phyloP scores from a whole-genome alignment of 2,329 filamentous ascomycete species.

The Onygena corvina region DNA sequence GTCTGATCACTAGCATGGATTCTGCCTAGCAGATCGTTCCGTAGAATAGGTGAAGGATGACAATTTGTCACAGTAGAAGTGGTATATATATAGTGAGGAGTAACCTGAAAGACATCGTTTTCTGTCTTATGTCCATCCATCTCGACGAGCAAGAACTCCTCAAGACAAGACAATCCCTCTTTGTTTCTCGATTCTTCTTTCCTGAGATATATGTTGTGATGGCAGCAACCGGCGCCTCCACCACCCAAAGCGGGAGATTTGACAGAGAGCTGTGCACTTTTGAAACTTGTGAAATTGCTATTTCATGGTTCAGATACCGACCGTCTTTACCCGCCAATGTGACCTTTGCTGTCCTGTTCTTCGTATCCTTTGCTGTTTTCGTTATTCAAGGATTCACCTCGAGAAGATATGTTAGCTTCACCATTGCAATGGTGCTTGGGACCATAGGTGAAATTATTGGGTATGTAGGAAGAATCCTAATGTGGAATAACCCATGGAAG shows the following conservation, averaged over 20 bases:
- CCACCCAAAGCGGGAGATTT: neutral
- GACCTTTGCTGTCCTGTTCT: slow-evolving; percentile 11
- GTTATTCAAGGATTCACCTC: slow-evolving; percentile 10
- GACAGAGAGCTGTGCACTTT: slow-evolving; percentile 13
- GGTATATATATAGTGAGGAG: no score
- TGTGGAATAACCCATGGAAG: slow-evolving; percentile 40
- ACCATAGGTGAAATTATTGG: slow-evolving; percentile 46
- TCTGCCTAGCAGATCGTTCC: no score
- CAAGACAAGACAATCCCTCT: no score
- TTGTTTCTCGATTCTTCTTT: no score
- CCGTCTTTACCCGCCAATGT: slow-evolving; percentile 13
- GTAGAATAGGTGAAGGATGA: no score
- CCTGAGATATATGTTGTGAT: neutral
- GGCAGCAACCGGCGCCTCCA: neutral
- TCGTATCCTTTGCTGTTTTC: slow-evolving; percentile 8
- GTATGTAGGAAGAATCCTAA: slow-evolving; percentile 47
- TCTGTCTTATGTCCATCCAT: no score
- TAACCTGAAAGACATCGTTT: no score
- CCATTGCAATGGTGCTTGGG: slow-evolving; percentile 43
- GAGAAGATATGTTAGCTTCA: slow-evolving; percentile 13
- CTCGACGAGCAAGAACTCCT: no score
- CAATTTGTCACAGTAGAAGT: no score
- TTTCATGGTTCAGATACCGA: slow-evolving; percentile 13
- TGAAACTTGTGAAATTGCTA: slow-evolving; percentile 12
- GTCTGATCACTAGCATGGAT: no score